Conservation (phyloP, 768 basidiomycete species). For the Mycena haematopus region DNA sequence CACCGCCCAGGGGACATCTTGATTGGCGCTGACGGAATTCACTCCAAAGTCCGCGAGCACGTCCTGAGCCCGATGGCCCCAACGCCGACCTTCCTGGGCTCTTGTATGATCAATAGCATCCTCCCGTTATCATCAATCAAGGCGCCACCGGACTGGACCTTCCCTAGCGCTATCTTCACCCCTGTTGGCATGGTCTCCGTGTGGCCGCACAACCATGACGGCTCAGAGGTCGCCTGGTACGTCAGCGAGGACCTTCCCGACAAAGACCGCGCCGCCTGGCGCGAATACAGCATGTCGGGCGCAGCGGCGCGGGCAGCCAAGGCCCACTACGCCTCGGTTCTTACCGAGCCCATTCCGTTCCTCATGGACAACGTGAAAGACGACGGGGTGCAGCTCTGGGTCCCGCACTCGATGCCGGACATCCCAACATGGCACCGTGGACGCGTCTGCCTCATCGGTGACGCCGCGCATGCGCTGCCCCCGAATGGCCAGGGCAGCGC, state of each 20-base stretch:
- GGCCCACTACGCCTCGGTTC: background rate
- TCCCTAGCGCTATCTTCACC: background rate
- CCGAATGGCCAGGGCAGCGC: conserved; percentile 1
- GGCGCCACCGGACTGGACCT: background rate
- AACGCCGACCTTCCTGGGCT: background rate
- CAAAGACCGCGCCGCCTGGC: background rate
- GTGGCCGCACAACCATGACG: background rate
- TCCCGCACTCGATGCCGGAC: background rate
- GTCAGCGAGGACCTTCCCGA: background rate
- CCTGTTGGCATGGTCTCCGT: background rate
- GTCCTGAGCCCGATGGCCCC: background rate
- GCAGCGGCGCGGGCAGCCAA: background rate
- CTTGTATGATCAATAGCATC: background rate
- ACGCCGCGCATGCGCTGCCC: background rate
- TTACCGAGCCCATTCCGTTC: background rate
- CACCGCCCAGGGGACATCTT: background rate
- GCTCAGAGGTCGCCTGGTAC: background rate
- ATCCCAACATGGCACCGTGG: background rate
- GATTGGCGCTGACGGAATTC: background rate
- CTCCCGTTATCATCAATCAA: background rate
- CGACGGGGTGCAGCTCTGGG: background rate
- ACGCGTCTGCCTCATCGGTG: background rate
- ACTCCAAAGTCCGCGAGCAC: conserved; percentile 1
- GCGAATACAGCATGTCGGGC: background rate
- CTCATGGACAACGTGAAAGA: background rate